Percentiles rank a stretch among this genome's conserved stretches.
phyloP scores from a whole-genome alignment of 148 eudicot genomes.

The Cornus suecica region DNA sequence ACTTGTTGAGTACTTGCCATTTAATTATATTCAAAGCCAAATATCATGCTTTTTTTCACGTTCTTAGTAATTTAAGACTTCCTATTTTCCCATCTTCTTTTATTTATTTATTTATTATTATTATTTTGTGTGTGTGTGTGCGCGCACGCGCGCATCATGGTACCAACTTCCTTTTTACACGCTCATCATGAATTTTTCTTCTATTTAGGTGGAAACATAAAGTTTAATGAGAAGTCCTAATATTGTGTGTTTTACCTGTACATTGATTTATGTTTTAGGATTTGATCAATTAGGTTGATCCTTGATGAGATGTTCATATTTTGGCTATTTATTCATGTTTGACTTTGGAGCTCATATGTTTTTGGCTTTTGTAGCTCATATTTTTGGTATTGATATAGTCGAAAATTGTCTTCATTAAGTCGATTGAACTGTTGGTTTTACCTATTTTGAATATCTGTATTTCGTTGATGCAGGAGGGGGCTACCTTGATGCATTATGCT shows the following conservation, averaged over 20 bases:
- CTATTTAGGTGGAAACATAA: not conserved
- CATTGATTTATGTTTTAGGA: not conserved
- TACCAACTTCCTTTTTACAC: too few relatives aligned
- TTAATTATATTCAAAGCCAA: not conserved
- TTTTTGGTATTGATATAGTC: not conserved
- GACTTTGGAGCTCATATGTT: not conserved
- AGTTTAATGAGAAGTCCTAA: not conserved
- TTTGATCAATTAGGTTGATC: not conserved
- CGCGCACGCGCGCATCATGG: not conserved
- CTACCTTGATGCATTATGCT: conserved; percentile 94
- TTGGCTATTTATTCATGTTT: not conserved
- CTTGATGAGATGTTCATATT: not conserved
- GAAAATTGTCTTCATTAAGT: not conserved
- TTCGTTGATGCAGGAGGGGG: conserved; percentile 62
- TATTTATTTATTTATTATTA: too few relatives aligned
- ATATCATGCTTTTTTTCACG: not conserved
- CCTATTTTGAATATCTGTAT: not conserved
- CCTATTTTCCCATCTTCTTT: not conserved
- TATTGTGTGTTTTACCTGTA: not conserved
- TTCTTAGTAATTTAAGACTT: not conserved
- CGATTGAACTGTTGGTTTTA: not conserved
- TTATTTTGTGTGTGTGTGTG: too few relatives aligned
- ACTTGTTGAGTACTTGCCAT: not conserved
- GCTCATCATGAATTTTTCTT: not conserved
- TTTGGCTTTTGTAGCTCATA: not conserved